A percentile compares a stretch with the other conserved stretches of the same genome.
Evolutionary conservation across 2,329 filamentous ascomycete species (phyloP).

Genomic region (Cytospora chrysosperma): DNA sequence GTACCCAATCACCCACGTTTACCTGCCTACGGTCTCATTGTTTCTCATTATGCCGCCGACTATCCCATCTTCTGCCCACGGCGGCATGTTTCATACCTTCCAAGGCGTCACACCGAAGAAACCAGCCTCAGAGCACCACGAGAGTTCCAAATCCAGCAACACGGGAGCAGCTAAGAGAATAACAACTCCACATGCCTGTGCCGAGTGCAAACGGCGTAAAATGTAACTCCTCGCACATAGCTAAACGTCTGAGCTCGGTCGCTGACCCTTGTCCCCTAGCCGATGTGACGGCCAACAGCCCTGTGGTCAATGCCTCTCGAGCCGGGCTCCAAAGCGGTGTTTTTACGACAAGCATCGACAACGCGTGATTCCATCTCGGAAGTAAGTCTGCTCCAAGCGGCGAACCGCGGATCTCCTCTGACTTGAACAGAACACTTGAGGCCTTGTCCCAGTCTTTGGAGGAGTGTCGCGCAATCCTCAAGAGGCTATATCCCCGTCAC

Average conservation of each 20-base stretch:
- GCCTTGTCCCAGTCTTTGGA: constrained; percentile 64
- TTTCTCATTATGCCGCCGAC: constrained; percentile 43
- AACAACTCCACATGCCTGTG: constrained; percentile 64
- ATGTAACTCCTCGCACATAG: constrained; percentile 47
- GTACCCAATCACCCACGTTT: neutral
- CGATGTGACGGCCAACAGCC: constrained; percentile 80
- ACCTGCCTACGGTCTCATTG: constrained; percentile 17
- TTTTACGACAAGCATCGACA: constrained; percentile 80
- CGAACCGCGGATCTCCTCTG: constrained; percentile 26
- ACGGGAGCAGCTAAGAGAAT: constrained; percentile 46
- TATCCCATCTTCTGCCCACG: constrained; percentile 47
- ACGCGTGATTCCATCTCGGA: constrained; percentile 73
- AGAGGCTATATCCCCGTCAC: constrained; percentile 60
- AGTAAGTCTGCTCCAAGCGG: constrained; percentile 50
- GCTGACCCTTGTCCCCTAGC: constrained; percentile 35
- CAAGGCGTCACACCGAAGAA: constrained; percentile 54
- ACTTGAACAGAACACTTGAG: constrained; percentile 52
- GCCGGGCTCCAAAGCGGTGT: constrained; percentile 74
- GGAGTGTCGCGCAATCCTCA: constrained; percentile 63
- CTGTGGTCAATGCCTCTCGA: constrained; percentile 80
- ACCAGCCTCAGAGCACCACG: constrained; percentile 43
- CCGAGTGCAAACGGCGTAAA: constrained; percentile 76
- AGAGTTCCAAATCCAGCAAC: constrained; percentile 41
- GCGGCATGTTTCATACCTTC: constrained; percentile 54
- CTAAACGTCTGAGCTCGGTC: neutral